Percentiles rank a stretch among this genome's conserved stretches.
phyloP scores from a whole-genome alignment of 257 asterid genomes.

The Ehretia macrophylla region DNA sequence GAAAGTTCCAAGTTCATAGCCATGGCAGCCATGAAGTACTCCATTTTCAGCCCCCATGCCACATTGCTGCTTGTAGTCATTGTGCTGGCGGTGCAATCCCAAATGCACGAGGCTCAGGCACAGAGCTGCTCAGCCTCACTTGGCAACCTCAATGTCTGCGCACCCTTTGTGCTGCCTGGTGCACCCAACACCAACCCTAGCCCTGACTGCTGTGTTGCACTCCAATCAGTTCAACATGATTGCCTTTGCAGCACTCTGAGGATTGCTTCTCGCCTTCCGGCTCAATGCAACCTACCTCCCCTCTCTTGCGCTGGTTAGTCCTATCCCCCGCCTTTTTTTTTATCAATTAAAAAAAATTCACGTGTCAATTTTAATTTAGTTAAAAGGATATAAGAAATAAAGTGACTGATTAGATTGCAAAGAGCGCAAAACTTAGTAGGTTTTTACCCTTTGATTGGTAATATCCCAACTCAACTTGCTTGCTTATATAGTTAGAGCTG shows the following conservation, averaged over 20 bases:
- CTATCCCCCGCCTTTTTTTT: too few species aligned
- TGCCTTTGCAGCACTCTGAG: slow-evolving; percentile 42
- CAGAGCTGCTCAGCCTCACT: slow-evolving; percentile 39
- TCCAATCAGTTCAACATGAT: slow-evolving; percentile 23
- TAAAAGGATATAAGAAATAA: too few species aligned
- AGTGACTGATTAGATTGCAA: too few species aligned
- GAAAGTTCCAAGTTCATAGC: background rate
- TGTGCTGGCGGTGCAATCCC: slow-evolving; percentile 18
- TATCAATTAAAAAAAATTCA: too few species aligned
- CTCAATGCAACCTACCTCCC: slow-evolving; percentile 55
- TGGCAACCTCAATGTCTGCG: slow-evolving; percentile 38
- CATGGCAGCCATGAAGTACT: slow-evolving; percentile 26
- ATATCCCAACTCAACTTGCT: too few species aligned
- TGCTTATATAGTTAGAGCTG: too few species aligned
- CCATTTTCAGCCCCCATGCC: slow-evolving; percentile 1
- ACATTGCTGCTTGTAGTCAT: slow-evolving; percentile 8
- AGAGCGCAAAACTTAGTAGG: too few species aligned
- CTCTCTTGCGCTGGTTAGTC: slow-evolving; percentile 29
- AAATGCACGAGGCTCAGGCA: slow-evolving; percentile 20
- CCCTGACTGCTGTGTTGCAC: slow-evolving; percentile 29
- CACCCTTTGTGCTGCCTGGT: slow-evolving; percentile 37
- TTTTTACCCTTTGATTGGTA: too few species aligned
- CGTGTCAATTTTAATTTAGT: too few species aligned
- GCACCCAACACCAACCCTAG: slow-evolving; percentile 10
- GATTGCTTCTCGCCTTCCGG: slow-evolving; percentile 41